Evolutionary conservation across 2,329 filamentous ascomycete species (phyloP), one percentile per base, ranked within the genome.

Genomic region (Arthrobotrys megalospora): DNA sequence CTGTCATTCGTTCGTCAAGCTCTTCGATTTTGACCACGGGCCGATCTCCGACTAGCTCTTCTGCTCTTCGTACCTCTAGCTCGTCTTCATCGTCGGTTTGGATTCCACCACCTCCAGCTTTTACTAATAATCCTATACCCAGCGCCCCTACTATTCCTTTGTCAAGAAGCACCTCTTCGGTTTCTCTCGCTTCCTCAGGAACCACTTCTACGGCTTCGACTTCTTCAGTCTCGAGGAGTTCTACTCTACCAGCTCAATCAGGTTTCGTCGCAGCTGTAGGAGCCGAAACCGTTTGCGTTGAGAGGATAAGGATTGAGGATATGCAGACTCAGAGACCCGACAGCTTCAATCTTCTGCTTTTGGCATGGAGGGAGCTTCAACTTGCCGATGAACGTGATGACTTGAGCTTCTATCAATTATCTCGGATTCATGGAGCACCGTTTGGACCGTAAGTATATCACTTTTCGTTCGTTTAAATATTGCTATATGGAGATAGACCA

Each of bases 271-370:
- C 75, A 12, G 67, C 65, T n/a, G 47, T 64, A 7, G 75, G 75
- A 19, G 60, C 67, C 1, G 75, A 69, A 24, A 68, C 66, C 5
- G 41, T 34, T 11, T 78, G 75, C 36, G 75, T 78, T 41, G 75
- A 78, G 36, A 78, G 75, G 48, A 24, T 78, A 55, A 78, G 68
- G 12, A 64, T 78, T 50, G 62, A 78, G 21, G 63, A 72, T 58
- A 78, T 78, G 75, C 67, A 78, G 16, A 32, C 36, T 1, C 50
- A 68, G 41, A 53, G 43, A 28, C 75, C 75, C 8, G 67, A 78
- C 36, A 78, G 67, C 52, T 72, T 80, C 66, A 82, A 82, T 47
- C 80, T 82, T 41, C 80, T 81, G n/a, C 67, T 80, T 19, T 43
- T 81, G 10, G 81, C 60, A 21, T 75, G 80, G 79, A 65, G 62